Evolutionary conservation across 768 basidiomycete genomes (phyloP), one percentile per base, ranked within the genome.

Genomic region (Gymnopilus junonius): DNA sequence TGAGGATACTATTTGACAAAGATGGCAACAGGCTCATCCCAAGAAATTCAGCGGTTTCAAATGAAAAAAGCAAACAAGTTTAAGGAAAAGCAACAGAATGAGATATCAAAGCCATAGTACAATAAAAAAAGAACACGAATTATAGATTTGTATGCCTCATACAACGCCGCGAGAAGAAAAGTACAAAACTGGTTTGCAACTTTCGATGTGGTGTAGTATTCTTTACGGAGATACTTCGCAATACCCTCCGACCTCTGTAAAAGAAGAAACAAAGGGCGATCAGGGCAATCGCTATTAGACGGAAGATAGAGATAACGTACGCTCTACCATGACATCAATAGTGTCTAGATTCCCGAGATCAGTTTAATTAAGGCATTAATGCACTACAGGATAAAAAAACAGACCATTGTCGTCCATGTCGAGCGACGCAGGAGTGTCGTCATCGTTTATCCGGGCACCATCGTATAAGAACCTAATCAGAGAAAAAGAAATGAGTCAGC

Each of bases 321-420:
- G 95, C 80, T 97, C 94, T 63, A 97, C 92, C 91, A 95, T 93
- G 65, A 96, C 95, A 83, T 98, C 95, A 77, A 98, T 95, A 7
- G 94, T 89, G 74, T 98, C 95, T 89, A 70, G 20, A 31, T 55
- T 60, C 31, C 62, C 48, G 37, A 20, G 27, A 27, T 66, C 27
- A 59, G 63, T 57, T 25, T 58, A 46, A 56, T 25, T 58, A 46
- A 56, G 61, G 32, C 55, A 35, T 55, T 34, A 45, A 31, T 40
- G n/a, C 31, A 45, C 37, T 56, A 50, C 10, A 25, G 15, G 58
- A 4, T 58, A 27, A 56, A n/a, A n/a, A n/a, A 58, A 69, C 86
- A 46, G 65, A 93, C 95, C 92, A 54, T 90, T 90, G 66, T 93
- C 92, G 67, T 97, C 93, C 91, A 97, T 93, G 8, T 93, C 94